Base-by-base conservation (phyloP, 2,329 filamentous ascomycete genomes). In the Phialophora chinensis region DNA sequence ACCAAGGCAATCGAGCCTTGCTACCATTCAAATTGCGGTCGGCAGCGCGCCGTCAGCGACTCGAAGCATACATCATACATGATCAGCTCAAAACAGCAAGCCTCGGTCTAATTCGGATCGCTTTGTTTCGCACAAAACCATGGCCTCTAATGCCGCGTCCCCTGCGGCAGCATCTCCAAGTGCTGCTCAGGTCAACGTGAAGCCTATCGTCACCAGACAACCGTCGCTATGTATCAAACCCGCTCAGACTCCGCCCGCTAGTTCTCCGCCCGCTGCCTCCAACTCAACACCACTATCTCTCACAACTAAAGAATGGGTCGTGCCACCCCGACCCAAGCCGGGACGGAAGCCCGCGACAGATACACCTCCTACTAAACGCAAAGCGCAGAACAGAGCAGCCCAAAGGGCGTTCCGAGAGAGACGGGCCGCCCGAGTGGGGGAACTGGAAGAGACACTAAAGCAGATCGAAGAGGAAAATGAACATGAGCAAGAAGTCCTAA, bases 271-370 rank as follows among this genome's bases (percentile, higher is more conserved):
- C 33, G 75, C 78, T 33, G 78, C 76, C 12, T 76, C 80, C 20
- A 76, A 78, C 44, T 71, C 77, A 44, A 78, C 79, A 8, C 77
- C 79, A 66, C 74, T 79, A 61, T 82, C 84, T 60, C 87, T 93
- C 77, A 94, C 91, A 42, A 91, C 87, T 73, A 93, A 89, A 78
- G 90, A 94, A 87, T 95, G 91, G 91, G 85, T 94, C 27, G 88
- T 95, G 53, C 91, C 91, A 27, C 91, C 91, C 31, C 86, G 91
- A 67, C 91, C 91, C 55, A 94, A 93, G 83, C 94, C 95, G 25
- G 94, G 94, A 57, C 88, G 94, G 73, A 98, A 98, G 84, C 93
- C 94, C 2, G 92, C 92, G 55, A 96, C 92, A 42, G 93, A 97
- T 76, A 96, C 93, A 60, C 93, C 93, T 14, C 91, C 91, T 1